Conservation (phyloP, 2,329 filamentous ascomycete species). For the Colletotrichum higginsianum region DNA sequence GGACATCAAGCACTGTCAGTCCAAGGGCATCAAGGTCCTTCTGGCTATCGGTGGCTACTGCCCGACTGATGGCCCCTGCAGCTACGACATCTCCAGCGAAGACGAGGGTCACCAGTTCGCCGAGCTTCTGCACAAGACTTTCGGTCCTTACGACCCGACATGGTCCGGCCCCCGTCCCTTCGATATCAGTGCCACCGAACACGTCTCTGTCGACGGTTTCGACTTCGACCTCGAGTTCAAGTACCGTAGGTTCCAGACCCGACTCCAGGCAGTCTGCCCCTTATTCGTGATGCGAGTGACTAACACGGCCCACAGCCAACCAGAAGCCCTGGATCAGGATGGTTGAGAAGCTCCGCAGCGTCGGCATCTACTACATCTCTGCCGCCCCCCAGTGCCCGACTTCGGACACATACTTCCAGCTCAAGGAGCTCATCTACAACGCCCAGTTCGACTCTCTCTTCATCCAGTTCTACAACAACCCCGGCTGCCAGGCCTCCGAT, state of each 20-base stretch:
- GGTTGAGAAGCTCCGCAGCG: constrained; percentile 53
- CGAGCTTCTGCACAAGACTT: constrained; percentile 56
- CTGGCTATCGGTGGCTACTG: constrained; percentile 57
- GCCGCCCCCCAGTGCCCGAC: constrained; percentile 63
- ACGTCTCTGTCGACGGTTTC: constrained; percentile 57
- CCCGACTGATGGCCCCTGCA: constrained; percentile 45
- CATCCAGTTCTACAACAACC: constrained; percentile 67
- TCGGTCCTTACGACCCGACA: constrained; percentile 53
- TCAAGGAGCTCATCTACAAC: constrained; percentile 57
- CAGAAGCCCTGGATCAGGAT: constrained; percentile 55
- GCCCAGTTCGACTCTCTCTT: constrained; percentile 60
- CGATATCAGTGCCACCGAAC: constrained; percentile 48
- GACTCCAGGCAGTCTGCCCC: neutral
- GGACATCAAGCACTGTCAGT: constrained; percentile 59
- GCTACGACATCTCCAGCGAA: constrained; percentile 53
- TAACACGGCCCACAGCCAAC: constrained; percentile 47
- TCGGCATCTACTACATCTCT: constrained; percentile 54
- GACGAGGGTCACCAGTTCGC: constrained; percentile 55
- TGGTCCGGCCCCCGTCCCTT: constrained; percentile 58
- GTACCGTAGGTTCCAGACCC: constrained; percentile 48
- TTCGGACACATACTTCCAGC: constrained; percentile 47
- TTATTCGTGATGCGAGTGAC: neutral
- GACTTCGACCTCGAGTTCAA: constrained; percentile 59
- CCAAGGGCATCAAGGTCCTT: constrained; percentile 59
- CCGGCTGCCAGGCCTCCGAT: constrained; percentile 51